Conservation (phyloP, 2,329 filamentous ascomycete genomes). For the Chalara sp. region DNA sequence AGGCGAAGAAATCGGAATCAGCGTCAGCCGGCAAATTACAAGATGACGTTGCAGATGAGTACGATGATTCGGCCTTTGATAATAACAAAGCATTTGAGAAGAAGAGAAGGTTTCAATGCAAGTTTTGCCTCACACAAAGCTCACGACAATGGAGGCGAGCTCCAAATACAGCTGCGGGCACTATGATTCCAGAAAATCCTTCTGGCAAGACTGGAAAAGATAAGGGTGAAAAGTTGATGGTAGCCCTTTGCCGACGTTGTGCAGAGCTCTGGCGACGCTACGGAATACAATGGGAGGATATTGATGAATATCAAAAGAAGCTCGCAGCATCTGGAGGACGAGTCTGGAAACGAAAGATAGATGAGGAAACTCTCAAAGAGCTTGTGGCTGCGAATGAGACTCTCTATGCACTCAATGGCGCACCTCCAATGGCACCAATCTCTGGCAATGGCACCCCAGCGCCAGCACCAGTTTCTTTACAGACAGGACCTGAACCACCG, state of each 20-base stretch:
- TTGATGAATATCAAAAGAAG: constrained; percentile 87
- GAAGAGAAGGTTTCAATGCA: constrained; percentile 85
- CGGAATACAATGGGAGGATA: constrained; percentile 89
- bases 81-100: constrained; percentile 68
- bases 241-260: constrained; percentile 84
- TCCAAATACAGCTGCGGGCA: constrained; percentile 66
- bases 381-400: constrained; percentile 58
- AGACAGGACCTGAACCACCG: constrained; percentile 43
- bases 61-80: constrained; percentile 95
- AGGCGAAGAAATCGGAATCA: constrained; percentile 62
- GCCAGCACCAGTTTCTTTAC: constrained; percentile 17
- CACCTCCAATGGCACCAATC: constrained; percentile 2
- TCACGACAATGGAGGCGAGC: constrained; percentile 91
- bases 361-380: constrained; percentile 83
- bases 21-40: constrained; percentile 69
- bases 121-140: constrained; percentile 75
- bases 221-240: constrained; percentile 65
- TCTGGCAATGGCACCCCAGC: constrained; percentile 13
- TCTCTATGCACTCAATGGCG: constrained; percentile 36
- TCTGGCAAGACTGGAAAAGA: constrained; percentile 61
- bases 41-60: constrained; percentile 86
- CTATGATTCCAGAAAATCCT: constrained; percentile 59
- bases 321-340: constrained; percentile 66
- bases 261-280: constrained; percentile 94
- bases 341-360: constrained; percentile 80